Conservation (phyloP, 164 flowering plant species). For the Stephania yunnanensis region DNA sequence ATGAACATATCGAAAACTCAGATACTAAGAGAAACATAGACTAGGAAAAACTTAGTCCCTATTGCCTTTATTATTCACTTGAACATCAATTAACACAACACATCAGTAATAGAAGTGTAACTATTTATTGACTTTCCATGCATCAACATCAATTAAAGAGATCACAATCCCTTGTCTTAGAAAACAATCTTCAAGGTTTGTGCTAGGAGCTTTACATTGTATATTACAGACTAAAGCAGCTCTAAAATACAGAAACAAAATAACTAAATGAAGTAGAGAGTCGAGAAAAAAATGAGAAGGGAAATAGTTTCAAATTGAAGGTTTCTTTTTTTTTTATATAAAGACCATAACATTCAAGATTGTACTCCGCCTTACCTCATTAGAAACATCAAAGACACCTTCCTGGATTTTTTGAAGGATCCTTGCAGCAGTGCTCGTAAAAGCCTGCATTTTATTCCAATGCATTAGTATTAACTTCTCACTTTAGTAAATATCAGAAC, state of each 20-base stretch:
- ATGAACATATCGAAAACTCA: not conserved
- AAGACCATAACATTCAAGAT: not conserved
- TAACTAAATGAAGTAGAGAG: not conserved
- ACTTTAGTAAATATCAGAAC: not conserved
- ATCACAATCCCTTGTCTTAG: too few species aligned
- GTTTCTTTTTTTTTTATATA: not conserved
- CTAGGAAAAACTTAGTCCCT: too few species aligned
- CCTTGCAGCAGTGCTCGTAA: slow-evolving; percentile 68
- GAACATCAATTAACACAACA: too few species aligned
- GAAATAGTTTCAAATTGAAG: not conserved
- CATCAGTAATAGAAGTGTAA: too few species aligned
- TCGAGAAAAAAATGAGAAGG: not conserved
- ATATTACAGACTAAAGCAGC: too few species aligned
- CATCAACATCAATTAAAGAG: too few species aligned
- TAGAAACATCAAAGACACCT: slow-evolving; percentile 73
- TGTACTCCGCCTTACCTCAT: slow-evolving; percentile 44
- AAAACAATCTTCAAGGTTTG: too few species aligned
- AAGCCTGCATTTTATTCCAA: slow-evolving; percentile 42
- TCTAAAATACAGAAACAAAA: too few species aligned
- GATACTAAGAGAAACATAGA: not conserved
- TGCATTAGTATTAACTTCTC: not conserved
- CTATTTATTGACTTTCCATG: too few species aligned
- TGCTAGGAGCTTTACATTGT: too few species aligned
- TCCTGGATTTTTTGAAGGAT: slow-evolving; percentile 82
- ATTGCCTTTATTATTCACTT: not conserved